phyloP scores from a whole-genome alignment of 108 stramenopile species.

The Skeletonema potamos region DNA sequence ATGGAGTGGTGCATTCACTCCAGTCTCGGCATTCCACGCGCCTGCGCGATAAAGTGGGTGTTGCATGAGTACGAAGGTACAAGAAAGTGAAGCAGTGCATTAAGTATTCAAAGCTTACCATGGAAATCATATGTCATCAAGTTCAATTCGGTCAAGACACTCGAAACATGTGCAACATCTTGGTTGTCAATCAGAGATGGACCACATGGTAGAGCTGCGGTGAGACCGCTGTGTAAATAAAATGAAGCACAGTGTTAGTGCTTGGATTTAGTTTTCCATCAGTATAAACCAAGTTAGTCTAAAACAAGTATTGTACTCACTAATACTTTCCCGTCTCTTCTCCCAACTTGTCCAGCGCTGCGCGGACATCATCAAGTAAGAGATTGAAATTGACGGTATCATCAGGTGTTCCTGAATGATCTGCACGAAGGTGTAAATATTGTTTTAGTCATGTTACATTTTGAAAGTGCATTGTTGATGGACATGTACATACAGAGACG shows the following conservation, averaged over 20 bases:
- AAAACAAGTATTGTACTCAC: background rate
- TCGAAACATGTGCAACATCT: slow-evolving; percentile 35
- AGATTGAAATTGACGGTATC: slow-evolving; percentile 29
- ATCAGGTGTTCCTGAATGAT: slow-evolving; percentile 20
- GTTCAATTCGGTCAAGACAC: slow-evolving; percentile 28
- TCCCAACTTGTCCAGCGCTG: slow-evolving; percentile 18
- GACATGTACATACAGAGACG: too few species aligned
- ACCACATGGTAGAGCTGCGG: slow-evolving; percentile 36
- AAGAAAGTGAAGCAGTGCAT: too few species aligned
- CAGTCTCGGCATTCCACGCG: slow-evolving; percentile 20
- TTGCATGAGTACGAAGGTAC: too few species aligned
- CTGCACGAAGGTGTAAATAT: too few species aligned
- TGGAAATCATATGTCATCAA: slow-evolving; percentile 45
- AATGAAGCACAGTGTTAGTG: background rate
- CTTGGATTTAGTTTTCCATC: background rate
- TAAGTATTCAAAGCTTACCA: slow-evolving; percentile 1
- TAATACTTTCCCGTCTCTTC: slow-evolving; percentile 21
- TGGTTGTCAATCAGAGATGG: slow-evolving; percentile 32
- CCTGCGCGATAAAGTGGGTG: too few species aligned
- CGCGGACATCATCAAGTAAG: slow-evolving; percentile 24
- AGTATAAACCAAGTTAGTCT: too few species aligned
- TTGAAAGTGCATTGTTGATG: too few species aligned
- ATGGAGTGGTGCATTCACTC: slow-evolving; percentile 39
- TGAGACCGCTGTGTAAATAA: slow-evolving; percentile 2
- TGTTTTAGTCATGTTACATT: too few species aligned